Evolutionary conservation across 108 stramenopile genomes (phyloP).

Genomic region (Epithemia pelagica): DNA sequence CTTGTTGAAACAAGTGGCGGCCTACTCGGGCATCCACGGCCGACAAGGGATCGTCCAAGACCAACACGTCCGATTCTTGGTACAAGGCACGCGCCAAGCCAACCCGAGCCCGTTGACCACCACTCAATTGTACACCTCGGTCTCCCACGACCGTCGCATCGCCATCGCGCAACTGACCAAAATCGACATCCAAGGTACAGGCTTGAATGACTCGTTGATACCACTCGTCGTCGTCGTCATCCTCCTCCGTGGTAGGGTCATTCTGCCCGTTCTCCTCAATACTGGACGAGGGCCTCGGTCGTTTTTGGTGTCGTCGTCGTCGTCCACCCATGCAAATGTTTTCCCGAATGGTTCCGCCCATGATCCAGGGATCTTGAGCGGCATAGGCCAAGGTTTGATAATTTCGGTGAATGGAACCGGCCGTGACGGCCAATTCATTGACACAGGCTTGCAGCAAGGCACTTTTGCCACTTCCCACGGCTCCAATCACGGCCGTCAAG

Average conservation of each 20-base stretch:
- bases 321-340: slow-evolving; percentile 81
- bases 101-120: slow-evolving; percentile 91
- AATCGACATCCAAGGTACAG: slow-evolving; percentile 67
- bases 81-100: slow-evolving; percentile 68
- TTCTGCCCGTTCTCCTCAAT: no score
- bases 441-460: slow-evolving; percentile 58
- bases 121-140: slow-evolving; percentile 85
- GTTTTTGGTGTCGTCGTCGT: no score
- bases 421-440: slow-evolving; percentile 49
- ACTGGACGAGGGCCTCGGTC: no score
- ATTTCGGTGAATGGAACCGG: slow-evolving; percentile 29
- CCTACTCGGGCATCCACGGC: slow-evolving; percentile 92
- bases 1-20: slow-evolving; percentile 70
- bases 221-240: slow-evolving; percentile 31
- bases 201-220: slow-evolving; percentile 66
- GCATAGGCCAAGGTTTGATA: slow-evolving; percentile 67
- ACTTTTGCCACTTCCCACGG: slow-evolving; percentile 59
- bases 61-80: slow-evolving; percentile 58
- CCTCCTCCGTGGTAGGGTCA: no score
- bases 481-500: slow-evolving; percentile 58
- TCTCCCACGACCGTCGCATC: slow-evolving; percentile 88
- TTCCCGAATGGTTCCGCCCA: slow-evolving; percentile 80
- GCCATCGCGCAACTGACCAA: slow-evolving; percentile 60
- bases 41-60: slow-evolving; percentile 90
- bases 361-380: slow-evolving; percentile 89